Base-by-base conservation (phyloP, 2,329 filamentous ascomycete species). In the Dactylellina parvicollis region DNA sequence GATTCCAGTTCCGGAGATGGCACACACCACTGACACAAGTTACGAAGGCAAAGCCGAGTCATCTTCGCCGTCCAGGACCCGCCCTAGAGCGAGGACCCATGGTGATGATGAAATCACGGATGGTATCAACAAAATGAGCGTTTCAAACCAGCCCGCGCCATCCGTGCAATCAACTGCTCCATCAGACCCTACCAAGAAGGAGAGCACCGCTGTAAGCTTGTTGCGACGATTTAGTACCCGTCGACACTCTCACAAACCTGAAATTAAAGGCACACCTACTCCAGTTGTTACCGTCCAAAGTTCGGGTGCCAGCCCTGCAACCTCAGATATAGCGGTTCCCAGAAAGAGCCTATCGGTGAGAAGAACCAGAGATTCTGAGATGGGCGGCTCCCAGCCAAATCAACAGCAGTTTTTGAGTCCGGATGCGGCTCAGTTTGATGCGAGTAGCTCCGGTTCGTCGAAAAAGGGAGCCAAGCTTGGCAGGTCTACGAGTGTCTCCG, bases 181-280 rank as follows among this genome's bases (percentile, higher is more conserved):
- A 18, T 89, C 88, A 79, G 86, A 85, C 8, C 84, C 87, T 3
- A 83, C 83, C 54, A 93, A 91, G 82, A 96, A 95, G 80, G 94
- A 97, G 80, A 95, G 92, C 78, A 88, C 91, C 3, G 92, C 93
- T 34, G 90, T 88, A 24, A 92, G 93, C 26, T 84, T 99, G 55
- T 83, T 99, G 52, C 87, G 95, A 76, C 87, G 95, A 36, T 93
- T 99, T 80, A 98, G 94, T 82, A 98, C 95, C 5, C 88, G 94
- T 75, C 88, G 90, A 77, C 87, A 89, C 64, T 76, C 76, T 30
- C 67, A 70, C 80, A 91, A 90, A 76, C 86, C 85, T 76, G 87
- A 86, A 81, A 86, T 85, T 79, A 81, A 81, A 71, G 87, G 87
- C 88, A 10, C 89, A 90, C 36, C 88, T 90, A 50, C 91, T 92